Base-by-base conservation (phyloP, 2,329 filamentous ascomycete species). In the Diaporthe batatas region DNA sequence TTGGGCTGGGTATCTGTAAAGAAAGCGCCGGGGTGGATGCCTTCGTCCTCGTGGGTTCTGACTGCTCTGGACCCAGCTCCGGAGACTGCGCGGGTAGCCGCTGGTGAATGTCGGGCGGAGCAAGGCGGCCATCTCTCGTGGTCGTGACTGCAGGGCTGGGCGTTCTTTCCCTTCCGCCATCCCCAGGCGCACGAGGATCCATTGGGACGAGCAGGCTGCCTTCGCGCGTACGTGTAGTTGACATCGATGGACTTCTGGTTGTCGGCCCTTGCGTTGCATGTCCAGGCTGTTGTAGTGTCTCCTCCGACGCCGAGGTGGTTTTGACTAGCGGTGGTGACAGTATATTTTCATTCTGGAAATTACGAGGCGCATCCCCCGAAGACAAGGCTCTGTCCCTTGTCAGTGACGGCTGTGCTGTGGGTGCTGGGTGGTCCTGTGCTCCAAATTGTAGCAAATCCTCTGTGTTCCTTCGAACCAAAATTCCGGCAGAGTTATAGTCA, bases 1-100 rank as follows among this genome's bases (percentile, higher is more conserved):
- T 80, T 2, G 82, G 82, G 57, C 83, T 85, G 1, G 87, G 86
- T 39, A 89, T 89, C 21, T 84, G 83, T 11, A 90, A 79, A 23
- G 76, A 76, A 8, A 73, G 74, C 7, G 70, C 57, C 23, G 76
- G 73, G 16, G 75, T 76, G 36, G 73, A 72, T 18, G 64, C 36
- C 29, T 73, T 65, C 11, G 58, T 32, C 49, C 53, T 62, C 23
- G 12, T 70, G 47, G 68, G 47, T 14, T 62, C 68, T 5, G 55
- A 23, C 18, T 74, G 71, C 39, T 76, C 77, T 10, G 72, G 55
- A 36, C 72, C 64, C 49, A 62, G 58, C 25, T 76, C 78, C 51
- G 75, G 70, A 32, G 76, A 69, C 51, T 72, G 74, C 16, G 74
- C 58, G 16, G 74, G 72, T 29, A 76, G 71, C 25, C 68, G 36